Evolutionary conservation across 2,329 filamentous ascomycete genomes (phyloP), one percentile per base, ranked within the genome.

Genomic region (Fusarium sp.): DNA sequence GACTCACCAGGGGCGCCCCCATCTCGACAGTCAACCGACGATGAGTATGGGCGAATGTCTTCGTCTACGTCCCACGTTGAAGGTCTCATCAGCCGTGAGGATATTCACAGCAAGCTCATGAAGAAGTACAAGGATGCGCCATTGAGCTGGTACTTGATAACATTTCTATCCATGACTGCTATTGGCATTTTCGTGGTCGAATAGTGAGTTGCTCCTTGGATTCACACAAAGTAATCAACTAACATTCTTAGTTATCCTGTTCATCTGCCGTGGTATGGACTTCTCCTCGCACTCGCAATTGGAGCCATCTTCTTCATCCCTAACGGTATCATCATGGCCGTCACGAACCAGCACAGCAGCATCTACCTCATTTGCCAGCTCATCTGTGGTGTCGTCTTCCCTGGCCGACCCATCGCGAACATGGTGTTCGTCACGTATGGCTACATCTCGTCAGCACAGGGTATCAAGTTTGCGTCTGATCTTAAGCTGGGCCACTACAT

Each of bases 351-450:
- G 80, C 94, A 97, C 82, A 94, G 91, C 82, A 94, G 92, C 81
- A 94, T 96, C 74, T 97, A 96, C 81, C 88, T 97, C 38, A 94
- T 97, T 77, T 96, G 94, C 81, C 94, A 97, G 82, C 88, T 97
- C 66, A 92, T 97, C 73, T 96, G 94, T 72, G 95, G 95, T 63
- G 91, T 90, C 60, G 87, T 95, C 17, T 97, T 97, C 80, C 94
- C 94, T 1, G 95, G 95, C 32, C 92, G 93, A 1, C 95, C 95
- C 1, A 94, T 97, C 12, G 95, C 94, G 60, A 97, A 97, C 82
- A 97, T 97, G 95, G 94, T 97, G 38, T 97, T 97, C 78, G 94
- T 96, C 57, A 97, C 94, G 0, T 97, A 97, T 80, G 94, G 94
- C 71, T 97, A 97, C 82, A 97, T 97, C 79, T 95, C 93, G 6